Evolutionary conservation across 2,329 filamentous ascomycete species (phyloP).

Genomic region (Ceratocystis destructans): DNA sequence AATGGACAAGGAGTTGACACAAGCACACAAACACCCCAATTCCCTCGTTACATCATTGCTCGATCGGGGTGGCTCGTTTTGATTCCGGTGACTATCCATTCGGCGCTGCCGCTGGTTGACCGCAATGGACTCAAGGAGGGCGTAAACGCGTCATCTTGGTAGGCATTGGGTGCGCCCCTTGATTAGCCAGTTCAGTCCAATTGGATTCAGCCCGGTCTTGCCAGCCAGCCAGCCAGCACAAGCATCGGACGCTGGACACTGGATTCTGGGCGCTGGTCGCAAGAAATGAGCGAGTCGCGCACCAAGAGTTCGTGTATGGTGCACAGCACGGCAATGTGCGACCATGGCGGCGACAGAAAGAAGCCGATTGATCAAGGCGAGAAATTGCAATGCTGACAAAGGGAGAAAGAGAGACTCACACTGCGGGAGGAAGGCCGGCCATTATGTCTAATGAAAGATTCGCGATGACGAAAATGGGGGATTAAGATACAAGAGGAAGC

Average conservation of each 20-base stretch:
- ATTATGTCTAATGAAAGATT: constrained; percentile 17
- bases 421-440: constrained; percentile 21
- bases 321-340: constrained; percentile 1
- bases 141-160: background rate
- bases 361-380: background rate
- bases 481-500: background rate
- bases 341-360: background rate
- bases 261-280: background rate
- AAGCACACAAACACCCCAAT: no score
- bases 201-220: no score
- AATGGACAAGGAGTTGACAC: background rate
- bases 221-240: background rate
- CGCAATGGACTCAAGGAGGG: background rate
- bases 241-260: background rate
- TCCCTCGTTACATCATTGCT: background rate
- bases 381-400: background rate
- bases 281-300: background rate
- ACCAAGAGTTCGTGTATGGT: background rate
- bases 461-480: background rate
- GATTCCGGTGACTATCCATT: background rate
- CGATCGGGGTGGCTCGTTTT: background rate
- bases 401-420: constrained; percentile 17
- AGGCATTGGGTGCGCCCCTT: no score
- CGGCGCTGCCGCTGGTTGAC: background rate
- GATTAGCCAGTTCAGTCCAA: no score